Evolutionary conservation across 2,329 filamentous ascomycete genomes (phyloP), one percentile per base, ranked within the genome.

Genomic region (Dothistroma septosporum): DNA sequence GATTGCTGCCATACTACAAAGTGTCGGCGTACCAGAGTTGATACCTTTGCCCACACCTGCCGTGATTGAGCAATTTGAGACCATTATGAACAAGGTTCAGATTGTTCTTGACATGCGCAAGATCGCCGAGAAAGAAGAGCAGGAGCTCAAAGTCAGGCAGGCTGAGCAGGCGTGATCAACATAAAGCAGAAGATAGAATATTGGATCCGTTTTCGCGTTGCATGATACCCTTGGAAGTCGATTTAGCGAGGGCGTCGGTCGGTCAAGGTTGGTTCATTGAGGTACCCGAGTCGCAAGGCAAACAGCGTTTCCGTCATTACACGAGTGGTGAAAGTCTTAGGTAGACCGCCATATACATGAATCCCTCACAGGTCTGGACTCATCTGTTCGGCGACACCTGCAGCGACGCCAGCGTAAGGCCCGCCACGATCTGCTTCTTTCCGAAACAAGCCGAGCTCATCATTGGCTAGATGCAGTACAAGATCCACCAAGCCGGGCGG

Each of bases 41-140:
- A 83, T 93, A 35, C 82, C 84, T 31, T 89, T 94, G 82, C 88
- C 90, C 0, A 93, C 90, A 0, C 81, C 82, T n/a, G 80, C 82
- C 7, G 89, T 91, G 0, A 87, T 88, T 5, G 83, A 85, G 54
- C 83, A 86, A 63, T 93, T 90, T 69, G 90, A 93, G 75, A 77
- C 79, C 63, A 80, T 94, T 2, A 82, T 92, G 58, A 77, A 76
- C n/a, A 84, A 84, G 50, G 87, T 94, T 44, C 84, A 86, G 57
- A 78, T 81, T 37, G 77, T 94, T 28, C 81, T 94, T 4, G 90
- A 94, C 64, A 79, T 88, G 62, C 81, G 88, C 61, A 93, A 92
- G 77, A 76, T 89, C 31, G 81, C 83, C 16, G 90, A 94, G 73
- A 92, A 91, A 77, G 79, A 92, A 33, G 87, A 91, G 64, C 84